Base-by-base conservation (phyloP, 371 early-diverging fungal genomes). In the Mucor lusitanicus region DNA sequence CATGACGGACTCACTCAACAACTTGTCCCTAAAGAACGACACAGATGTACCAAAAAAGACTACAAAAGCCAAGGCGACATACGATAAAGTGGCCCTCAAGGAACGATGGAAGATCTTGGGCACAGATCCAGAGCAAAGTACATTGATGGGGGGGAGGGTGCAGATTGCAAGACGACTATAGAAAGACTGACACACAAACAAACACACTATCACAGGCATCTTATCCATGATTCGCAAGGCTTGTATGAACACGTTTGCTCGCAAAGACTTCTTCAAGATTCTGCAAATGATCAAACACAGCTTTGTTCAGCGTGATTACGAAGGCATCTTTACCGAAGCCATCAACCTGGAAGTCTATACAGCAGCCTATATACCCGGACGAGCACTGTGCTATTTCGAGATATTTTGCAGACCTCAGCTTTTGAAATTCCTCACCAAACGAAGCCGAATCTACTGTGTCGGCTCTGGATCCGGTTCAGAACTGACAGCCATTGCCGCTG, bases 381-480 rank as follows among this genome's bases (percentile, higher is more conserved):
- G 97, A 23, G 91, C 95, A 1, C 72, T 97, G 21, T 94, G 95
- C 74, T 97, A 95, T 75, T 91, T 86, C 67, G 85, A 90, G 64
- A 75, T 95, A 21, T 92, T 95, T 64, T 72, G 74, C 48, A 77
- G 84, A 35, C 81, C 87, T 1, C 81, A 85, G 40, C 63, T 94
- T 27, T 65, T 82, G 39, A 74, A 71, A 28, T 73, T 90, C 0
- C 69, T 92, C 35, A 69, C 72, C 1, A 68, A 69, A 4, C 67
- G 67, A 3, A 84, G 79, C 23, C 64, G 56, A 12, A 78, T 94
- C 6, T 81, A 83, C 42, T 89, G 90, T 35, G 79, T 95, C 39
- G 97, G 97, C 12, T 90, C 94, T 2, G 97, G 97, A 0, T 88
- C 91, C 3, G 96, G 95, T 23, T 94, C 93, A 40, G 97, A 97